A percentile compares a stretch with the other conserved stretches of the same genome.
phyloP scores from a whole-genome alignment of 2,329 filamentous ascomycete species.

The Aureobasidium lini region DNA sequence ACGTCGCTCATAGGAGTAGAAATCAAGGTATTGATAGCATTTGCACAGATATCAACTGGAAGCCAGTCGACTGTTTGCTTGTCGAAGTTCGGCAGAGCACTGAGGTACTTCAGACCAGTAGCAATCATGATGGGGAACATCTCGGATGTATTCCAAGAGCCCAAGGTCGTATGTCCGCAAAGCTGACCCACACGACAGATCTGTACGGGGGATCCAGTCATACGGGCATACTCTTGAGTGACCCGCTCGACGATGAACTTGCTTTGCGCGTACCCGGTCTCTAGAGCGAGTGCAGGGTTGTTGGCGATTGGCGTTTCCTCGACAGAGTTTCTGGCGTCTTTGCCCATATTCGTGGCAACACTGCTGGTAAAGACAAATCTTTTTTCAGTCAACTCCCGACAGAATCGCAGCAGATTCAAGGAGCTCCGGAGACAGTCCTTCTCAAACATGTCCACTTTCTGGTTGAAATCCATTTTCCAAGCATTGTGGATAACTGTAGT shows the following conservation, averaged over 20 bases:
- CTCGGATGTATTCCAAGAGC: conserved; percentile 14
- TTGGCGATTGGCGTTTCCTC: conserved; percentile 7
- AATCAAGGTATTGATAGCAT: neutral
- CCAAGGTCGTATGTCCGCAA: conserved; percentile 13
- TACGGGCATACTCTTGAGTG: conserved; percentile 2
- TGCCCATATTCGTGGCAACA: conserved; percentile 14
- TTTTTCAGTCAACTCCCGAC: conserved; percentile 21
- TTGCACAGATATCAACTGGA: conserved; percentile 14
- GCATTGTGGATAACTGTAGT: conserved; percentile 30
- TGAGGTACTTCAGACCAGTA: conserved; percentile 13
- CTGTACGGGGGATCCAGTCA: neutral
- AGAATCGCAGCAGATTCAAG: conserved; percentile 25
- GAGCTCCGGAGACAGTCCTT: conserved; percentile 25
- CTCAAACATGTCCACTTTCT: conserved; percentile 25
- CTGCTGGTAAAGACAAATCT: conserved; percentile 15
- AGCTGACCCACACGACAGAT: conserved; percentile 16
- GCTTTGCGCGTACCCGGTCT: conserved; percentile 16
- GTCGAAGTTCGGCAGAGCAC: conserved; percentile 12
- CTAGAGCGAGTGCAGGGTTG: conserved; percentile 12
- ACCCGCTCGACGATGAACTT: conserved; percentile 16
- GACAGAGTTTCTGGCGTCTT: neutral
- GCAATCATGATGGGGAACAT: conserved; percentile 17
- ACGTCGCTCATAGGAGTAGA: neutral
- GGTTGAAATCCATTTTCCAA: conserved; percentile 32
- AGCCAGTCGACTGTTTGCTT: conserved; percentile 14